These are phyloP conservation scores for Penicillium sp. DNA, from an alignment of 2,329 filamentous ascomycete species.

Conservation along the genomic window DNA sequence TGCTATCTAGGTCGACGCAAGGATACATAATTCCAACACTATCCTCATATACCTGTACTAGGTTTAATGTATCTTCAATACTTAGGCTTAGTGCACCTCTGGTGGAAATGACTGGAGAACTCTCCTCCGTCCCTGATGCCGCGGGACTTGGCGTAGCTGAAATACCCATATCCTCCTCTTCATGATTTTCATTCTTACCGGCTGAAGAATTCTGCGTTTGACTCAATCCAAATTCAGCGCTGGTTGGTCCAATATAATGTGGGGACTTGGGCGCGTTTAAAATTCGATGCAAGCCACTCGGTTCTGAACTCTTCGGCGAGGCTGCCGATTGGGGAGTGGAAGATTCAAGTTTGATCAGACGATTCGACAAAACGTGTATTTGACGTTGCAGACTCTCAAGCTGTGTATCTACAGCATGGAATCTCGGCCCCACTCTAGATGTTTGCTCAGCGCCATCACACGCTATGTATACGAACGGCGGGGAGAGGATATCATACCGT, in stretches of 20 bases:
- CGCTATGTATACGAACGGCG: neutral
- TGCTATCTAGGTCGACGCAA: slow-evolving; percentile 70
- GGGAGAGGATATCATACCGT: slow-evolving; percentile 15
- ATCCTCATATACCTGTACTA: slow-evolving; percentile 80
- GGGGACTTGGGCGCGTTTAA: slow-evolving; percentile 39
- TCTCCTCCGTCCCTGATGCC: slow-evolving; percentile 29
- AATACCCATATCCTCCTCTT: slow-evolving; percentile 21
- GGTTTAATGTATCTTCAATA: slow-evolving; percentile 74
- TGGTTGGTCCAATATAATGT: slow-evolving; percentile 40
- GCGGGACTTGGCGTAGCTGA: slow-evolving; percentile 26
- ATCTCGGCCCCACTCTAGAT: slow-evolving; percentile 11
- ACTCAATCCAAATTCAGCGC: slow-evolving; percentile 40
- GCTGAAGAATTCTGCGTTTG: slow-evolving; percentile 11
- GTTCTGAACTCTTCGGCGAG: slow-evolving; percentile 14
- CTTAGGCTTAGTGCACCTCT: slow-evolving; percentile 76
- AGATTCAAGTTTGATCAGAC: slow-evolving; percentile 35
- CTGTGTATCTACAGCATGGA: slow-evolving; percentile 33
- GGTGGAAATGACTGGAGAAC: slow-evolving; percentile 34
- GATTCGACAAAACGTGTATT: slow-evolving; percentile 33
- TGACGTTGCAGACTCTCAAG: slow-evolving; percentile 34
- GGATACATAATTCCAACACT: slow-evolving; percentile 91
- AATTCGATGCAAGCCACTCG: slow-evolving; percentile 31
- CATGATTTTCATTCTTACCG: neutral
- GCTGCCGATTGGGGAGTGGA: slow-evolving; percentile 12
- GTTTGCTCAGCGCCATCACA: slow-evolving; percentile 11